phyloP scores from a whole-genome alignment of 129 eudicot genomes.

The Chrysanthemum lavandulifolium region DNA sequence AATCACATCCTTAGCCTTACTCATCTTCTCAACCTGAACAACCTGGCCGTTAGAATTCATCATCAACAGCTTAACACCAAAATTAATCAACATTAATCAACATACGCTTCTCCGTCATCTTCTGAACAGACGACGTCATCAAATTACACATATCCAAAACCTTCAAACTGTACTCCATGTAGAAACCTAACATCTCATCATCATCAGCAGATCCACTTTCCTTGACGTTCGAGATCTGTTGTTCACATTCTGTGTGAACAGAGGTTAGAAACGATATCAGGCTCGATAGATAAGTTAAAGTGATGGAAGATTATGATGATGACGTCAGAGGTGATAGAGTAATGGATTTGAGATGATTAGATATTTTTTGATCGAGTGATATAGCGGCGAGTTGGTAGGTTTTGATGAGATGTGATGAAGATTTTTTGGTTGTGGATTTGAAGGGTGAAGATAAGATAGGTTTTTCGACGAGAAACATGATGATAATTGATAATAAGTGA shows the following conservation, averaged over 20 bases:
- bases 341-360: slow-evolving; percentile 37
- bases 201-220: slow-evolving; percentile 5
- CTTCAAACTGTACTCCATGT: slow-evolving; percentile 43
- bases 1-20: slow-evolving; percentile 30
- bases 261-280: slow-evolving; percentile 38
- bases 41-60: slow-evolving; percentile 12
- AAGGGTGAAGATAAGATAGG: slow-evolving; percentile 38
- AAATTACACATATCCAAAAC: slow-evolving; percentile 46
- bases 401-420: background rate
- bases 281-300: slow-evolving; percentile 31
- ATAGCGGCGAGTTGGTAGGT: slow-evolving; percentile 33
- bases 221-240: slow-evolving; percentile 35
- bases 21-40: slow-evolving; percentile 36
- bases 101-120: slow-evolving; percentile 35
- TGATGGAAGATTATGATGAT: slow-evolving; percentile 14
- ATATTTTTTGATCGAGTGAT: slow-evolving; percentile 34
- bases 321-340: background rate
- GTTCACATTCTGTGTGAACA: slow-evolving; percentile 39
- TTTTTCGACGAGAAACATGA: slow-evolving; percentile 46
- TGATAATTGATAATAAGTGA: too few species aligned
- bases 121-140: slow-evolving; percentile 39
- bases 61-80: slow-evolving; percentile 34
- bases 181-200: slow-evolving; percentile 25
- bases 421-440: slow-evolving; percentile 27
- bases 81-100: slow-evolving; percentile 41